Evolutionary conservation across 2,329 filamentous ascomycete species (phyloP), one percentile per base, ranked within the genome.

Genomic region (Chaetomium sp.): DNA sequence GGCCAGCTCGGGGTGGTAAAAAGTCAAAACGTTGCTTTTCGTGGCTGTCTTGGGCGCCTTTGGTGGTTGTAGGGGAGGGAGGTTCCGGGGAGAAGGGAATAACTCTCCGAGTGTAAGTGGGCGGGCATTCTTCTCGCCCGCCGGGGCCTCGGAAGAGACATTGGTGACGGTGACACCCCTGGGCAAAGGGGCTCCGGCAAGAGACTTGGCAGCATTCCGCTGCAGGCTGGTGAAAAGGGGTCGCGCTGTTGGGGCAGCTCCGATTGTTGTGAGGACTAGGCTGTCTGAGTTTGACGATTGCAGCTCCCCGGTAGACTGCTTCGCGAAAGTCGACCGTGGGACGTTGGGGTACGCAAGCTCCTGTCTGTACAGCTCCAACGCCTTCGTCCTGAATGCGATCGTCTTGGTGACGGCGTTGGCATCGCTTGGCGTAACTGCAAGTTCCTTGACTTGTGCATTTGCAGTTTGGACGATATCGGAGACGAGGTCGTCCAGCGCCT

Each of bases 141-240:
- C 65, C 21, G 74, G 72, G 13, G 73, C 33, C 4, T 70, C 75
- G 19, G 89, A 85, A 47, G 88, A 78, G 5, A 92, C 82, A 67
- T 88, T 87, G 2, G 89, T 90, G 6, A 87, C 83, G 23, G 86
- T 86, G 50, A 97, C 85, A 45, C 92, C 92, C 64, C 87, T 88
- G 0, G 93, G 93, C 29, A 97, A 79, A 23, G 81, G 84, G 45
- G 83, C 81, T 72, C 92, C 89, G 59, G 85, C 83, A 10, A 92
- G 78, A 12, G 83, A 79, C 56, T 76, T 78, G 65, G 70, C 65
- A 23, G 69, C 66, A 8, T 69, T 69, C 7, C 73, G 68, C 29
- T 78, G 91, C 57, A 97, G 80, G 75, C 93, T 96, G 4, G 94
- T 96, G 75, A 95, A 97, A 4, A 97, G 81, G 66, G 94, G 90